A percentile compares a stretch with the other conserved stretches of the same genome.
Conservation (phyloP, 495 filamentous ascomycete species). For the Neurospora africana region DNA sequence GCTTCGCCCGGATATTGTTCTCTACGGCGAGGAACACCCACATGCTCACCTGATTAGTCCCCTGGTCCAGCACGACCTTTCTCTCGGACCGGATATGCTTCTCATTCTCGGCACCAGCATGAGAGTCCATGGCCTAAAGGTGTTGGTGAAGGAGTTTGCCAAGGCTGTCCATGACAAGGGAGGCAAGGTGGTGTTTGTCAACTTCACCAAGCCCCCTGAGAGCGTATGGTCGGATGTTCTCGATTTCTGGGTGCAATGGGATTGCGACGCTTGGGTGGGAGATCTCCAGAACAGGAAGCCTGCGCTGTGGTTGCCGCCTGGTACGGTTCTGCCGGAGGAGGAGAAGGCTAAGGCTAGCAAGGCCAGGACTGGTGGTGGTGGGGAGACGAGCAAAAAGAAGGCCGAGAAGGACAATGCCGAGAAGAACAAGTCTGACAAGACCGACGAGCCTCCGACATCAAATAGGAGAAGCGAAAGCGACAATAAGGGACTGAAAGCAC, state of each 20-base stretch:
- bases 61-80: conserved; percentile 53
- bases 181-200: conserved; percentile 59
- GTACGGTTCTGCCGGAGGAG: conserved; percentile 20
- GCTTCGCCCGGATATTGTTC: conserved; percentile 55
- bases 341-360: conserved; percentile 20
- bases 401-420: conserved; percentile 14
- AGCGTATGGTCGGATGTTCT: conserved; percentile 58
- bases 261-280: conserved; percentile 60
- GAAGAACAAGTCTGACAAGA: conserved; percentile 2
- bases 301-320: conserved; percentile 45
- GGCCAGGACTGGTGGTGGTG: conserved; percentile 13
- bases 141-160: conserved; percentile 58
- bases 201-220: conserved; percentile 55
- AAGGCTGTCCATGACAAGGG: conserved; percentile 53
- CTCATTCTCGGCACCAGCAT: conserved; percentile 60
- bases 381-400: conserved; percentile 20
- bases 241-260: conserved; percentile 60
- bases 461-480: background rate
- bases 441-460: background rate
- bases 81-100: conserved; percentile 49
- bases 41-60: conserved; percentile 50
- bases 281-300: conserved; percentile 45
- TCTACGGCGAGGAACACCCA: conserved; percentile 63
- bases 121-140: conserved; percentile 57
- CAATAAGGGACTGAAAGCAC: background rate